Conservation (phyloP, 176 grass and related monocot species). For the Paspalum vaginatum region DNA sequence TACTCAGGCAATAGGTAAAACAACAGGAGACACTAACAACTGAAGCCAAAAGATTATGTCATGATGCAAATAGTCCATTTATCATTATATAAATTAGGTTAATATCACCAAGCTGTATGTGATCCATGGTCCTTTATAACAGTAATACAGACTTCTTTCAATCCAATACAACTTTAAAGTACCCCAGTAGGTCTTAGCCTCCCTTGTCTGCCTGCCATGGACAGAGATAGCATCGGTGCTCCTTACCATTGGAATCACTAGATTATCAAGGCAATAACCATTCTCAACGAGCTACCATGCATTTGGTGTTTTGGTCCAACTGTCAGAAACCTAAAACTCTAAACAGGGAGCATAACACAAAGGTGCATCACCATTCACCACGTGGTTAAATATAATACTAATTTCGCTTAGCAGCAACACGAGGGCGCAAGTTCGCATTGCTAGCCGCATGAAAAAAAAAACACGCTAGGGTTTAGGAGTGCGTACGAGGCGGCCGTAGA, state of each 20-base stretch:
- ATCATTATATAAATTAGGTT: neutral
- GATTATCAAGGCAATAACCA: neutral
- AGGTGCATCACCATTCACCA: neutral
- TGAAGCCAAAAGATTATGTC: neutral
- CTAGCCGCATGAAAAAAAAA: neutral
- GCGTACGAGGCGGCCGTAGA: slow-evolving; percentile 85
- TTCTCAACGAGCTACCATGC: neutral
- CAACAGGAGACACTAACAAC: neutral
- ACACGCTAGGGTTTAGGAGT: slow-evolving; percentile 24
- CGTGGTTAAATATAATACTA: neutral
- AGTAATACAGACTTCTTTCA: too few relatives aligned
- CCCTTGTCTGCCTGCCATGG: neutral
- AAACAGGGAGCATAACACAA: neutral
- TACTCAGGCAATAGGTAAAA: slow-evolving; percentile 21
- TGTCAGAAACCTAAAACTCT: neutral
- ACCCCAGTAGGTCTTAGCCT: neutral
- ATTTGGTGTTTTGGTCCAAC: slow-evolving; percentile 9
- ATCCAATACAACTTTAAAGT: slow-evolving; percentile 4
- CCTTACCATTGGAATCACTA: neutral
- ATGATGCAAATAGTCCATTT: neutral
- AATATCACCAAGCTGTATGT: neutral
- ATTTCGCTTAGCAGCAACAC: neutral
- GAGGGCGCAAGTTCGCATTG: neutral
- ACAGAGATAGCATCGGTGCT: neutral
- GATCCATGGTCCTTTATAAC: neutral